Evolutionary conservation across 805 yeast genomes (phyloP).

Genomic region (Yarrowia sp.): DNA sequence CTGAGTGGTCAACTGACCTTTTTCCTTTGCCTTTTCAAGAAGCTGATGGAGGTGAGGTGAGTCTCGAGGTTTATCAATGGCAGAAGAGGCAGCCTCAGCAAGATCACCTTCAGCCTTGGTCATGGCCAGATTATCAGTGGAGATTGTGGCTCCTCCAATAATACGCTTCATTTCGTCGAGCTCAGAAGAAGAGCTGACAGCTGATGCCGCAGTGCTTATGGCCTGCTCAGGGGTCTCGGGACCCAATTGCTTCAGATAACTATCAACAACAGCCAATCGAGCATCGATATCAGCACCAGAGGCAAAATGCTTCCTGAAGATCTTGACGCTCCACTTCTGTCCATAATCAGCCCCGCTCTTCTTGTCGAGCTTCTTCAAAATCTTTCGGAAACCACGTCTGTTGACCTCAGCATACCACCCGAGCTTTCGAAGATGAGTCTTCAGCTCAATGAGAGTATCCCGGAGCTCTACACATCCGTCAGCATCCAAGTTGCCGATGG

Average conservation of each 20-base stretch:
- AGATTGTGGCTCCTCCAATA: background rate
- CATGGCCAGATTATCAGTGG: background rate
- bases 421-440: conserved; percentile 72
- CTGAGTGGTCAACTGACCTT: conserved; percentile 8
- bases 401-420: conserved; percentile 94
- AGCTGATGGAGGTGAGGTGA: background rate
- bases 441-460: conserved; percentile 67
- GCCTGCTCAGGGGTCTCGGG: background rate
- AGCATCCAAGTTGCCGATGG: conserved; percentile 36
- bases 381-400: conserved; percentile 83
- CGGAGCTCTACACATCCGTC: conserved; percentile 63
- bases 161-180: conserved; percentile 5
- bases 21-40: conserved; percentile 5
- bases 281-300: conserved; percentile 59
- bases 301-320: conserved; percentile 73
- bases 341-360: conserved; percentile 63
- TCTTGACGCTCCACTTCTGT: conserved; percentile 57
- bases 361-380: conserved; percentile 86
- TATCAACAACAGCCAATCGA: conserved; percentile 42
- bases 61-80: background rate
- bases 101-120: background rate
- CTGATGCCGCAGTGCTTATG: background rate
- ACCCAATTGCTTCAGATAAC: conserved; percentile 35
- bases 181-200: background rate
- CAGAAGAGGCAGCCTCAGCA: background rate